Percentiles rank a stretch among this genome's conserved stretches.
These are phyloP conservation scores for Ciborinia camelliae DNA, from an alignment of 2,329 filamentous ascomycete species.

Conservation along the genomic window DNA sequence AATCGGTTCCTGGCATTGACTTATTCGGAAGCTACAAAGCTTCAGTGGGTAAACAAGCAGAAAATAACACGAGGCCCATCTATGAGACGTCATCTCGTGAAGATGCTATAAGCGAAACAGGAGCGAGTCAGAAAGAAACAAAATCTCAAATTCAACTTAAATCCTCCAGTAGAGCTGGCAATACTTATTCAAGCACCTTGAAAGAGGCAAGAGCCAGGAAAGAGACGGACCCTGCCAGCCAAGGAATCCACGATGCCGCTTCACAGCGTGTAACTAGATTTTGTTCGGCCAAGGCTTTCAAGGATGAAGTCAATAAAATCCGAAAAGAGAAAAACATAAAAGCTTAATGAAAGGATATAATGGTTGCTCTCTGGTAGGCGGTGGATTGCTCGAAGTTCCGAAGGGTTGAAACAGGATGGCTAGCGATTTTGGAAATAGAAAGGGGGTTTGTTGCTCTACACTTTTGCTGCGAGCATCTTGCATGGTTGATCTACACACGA, in stretches of 20 bases:
- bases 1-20: constrained; percentile 24
- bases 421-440: background rate
- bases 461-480: background rate
- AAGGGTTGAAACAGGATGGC: background rate
- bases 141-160: background rate
- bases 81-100: background rate
- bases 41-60: background rate
- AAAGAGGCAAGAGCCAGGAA: constrained; percentile 1
- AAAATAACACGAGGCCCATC: background rate
- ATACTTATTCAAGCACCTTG: background rate
- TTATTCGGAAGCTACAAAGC: constrained; percentile 23
- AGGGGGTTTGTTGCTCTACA: background rate
- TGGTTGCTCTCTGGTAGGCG: background rate
- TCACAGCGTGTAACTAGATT: constrained; percentile 15
- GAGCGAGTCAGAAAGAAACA: background rate
- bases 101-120: background rate
- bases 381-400: background rate
- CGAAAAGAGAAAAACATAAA: background rate
- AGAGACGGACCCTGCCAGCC: constrained; percentile 1
- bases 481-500: background rate
- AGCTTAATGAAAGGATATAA: background rate
- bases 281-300: constrained; percentile 14
- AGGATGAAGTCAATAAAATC: background rate
- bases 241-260: constrained; percentile 9
- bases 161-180: background rate